Evolutionary conservation across 2,329 filamentous ascomycete genomes (phyloP).

Genomic region (Cucurbitaria berberidis): DNA sequence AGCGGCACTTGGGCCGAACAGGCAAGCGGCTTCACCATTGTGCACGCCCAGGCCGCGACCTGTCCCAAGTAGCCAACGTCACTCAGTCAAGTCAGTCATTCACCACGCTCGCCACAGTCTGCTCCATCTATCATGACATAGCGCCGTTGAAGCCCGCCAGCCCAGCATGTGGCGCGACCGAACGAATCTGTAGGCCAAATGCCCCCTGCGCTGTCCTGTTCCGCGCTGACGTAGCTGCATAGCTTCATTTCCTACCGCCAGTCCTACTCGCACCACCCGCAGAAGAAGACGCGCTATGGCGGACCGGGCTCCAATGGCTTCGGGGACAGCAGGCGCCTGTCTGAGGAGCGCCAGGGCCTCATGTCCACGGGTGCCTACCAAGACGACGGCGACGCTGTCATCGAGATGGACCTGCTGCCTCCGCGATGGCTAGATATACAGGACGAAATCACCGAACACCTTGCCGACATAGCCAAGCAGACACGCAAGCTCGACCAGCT

Average conservation of each 20-base stretch:
- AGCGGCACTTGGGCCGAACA: constrained; percentile 15
- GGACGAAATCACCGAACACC: constrained; percentile 86
- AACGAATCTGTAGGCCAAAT: constrained; percentile 82
- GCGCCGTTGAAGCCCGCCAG: constrained; percentile 29
- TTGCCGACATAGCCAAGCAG: constrained; percentile 81
- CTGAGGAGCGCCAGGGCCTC: constrained; percentile 78
- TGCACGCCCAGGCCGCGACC: constrained; percentile 10
- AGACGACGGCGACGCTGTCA: constrained; percentile 91
- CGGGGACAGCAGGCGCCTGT: constrained; percentile 51
- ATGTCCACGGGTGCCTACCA: constrained; percentile 79
- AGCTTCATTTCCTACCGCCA: constrained; percentile 99
- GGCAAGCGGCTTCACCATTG: constrained; percentile 14
- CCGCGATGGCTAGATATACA: constrained; percentile 95
- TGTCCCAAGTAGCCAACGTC: too few species aligned
- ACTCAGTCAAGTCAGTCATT: neutral
- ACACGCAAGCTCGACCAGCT: constrained; percentile 86
- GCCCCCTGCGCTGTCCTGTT: constrained; percentile 18
- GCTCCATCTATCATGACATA: constrained; percentile 38
- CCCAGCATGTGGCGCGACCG: constrained; percentile 93
- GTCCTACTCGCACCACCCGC: constrained; percentile 94
- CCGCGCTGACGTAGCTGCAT: constrained; percentile 46
- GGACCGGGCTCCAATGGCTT: constrained; percentile 63
- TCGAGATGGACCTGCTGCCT: constrained; percentile 96
- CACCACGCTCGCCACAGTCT: neutral
- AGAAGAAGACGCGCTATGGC: constrained; percentile 74